Conservation (phyloP, 441 rosid genomes). For the Adansonia grandidieri region DNA sequence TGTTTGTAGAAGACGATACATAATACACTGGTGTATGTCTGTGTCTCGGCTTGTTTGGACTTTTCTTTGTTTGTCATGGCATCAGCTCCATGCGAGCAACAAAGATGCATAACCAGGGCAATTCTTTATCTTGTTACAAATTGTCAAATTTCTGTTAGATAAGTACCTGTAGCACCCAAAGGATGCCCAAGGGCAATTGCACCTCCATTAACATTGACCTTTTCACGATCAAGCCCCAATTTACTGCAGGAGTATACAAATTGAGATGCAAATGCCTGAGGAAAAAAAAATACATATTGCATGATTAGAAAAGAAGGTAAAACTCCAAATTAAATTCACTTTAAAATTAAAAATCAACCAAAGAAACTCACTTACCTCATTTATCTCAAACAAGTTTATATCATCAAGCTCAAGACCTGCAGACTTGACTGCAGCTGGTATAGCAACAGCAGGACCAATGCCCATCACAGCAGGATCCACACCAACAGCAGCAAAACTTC, state of each 20-base stretch:
- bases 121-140: neutral
- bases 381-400: conserved; percentile 67
- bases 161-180: conserved; percentile 69
- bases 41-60: neutral
- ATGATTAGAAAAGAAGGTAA: neutral
- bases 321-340: neutral
- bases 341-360: conserved; percentile 14
- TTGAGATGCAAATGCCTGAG: conserved; percentile 80
- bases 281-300: neutral
- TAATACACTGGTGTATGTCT: neutral
- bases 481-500: conserved; percentile 73
- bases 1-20: no score
- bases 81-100: neutral
- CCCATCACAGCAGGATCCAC: conserved; percentile 80
- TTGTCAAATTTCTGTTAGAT: neutral
- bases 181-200: conserved; percentile 80
- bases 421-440: conserved; percentile 68
- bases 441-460: conserved; percentile 70
- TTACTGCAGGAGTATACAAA: conserved; percentile 65
- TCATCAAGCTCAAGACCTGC: conserved; percentile 61
- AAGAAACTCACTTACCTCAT: conserved; percentile 47
- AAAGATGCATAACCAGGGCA: neutral
- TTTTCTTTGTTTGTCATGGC: neutral
- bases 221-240: conserved; percentile 53
- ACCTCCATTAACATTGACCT: conserved; percentile 77